phyloP scores from a whole-genome alignment of 2,329 filamentous ascomycete species.

The Scedosporium minutisporum region DNA sequence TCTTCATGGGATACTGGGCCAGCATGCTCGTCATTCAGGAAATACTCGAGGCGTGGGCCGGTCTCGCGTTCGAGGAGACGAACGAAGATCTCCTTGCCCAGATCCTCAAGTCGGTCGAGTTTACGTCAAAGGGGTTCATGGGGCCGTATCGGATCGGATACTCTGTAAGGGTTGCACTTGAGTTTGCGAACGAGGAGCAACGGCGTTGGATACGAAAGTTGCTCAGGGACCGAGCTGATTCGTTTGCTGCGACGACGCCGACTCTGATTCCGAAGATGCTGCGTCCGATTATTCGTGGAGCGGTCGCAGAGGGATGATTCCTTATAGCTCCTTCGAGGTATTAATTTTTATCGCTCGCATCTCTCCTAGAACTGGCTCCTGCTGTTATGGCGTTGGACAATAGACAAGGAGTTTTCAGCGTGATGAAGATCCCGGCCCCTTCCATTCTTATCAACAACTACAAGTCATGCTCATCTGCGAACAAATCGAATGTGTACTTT shows the following conservation, averaged over 20 bases:
- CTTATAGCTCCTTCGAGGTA: too few species aligned
- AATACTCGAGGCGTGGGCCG: constrained; percentile 12
- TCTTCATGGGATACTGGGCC: constrained; percentile 28
- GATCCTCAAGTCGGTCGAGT: constrained; percentile 3
- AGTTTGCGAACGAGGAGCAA: not conserved
- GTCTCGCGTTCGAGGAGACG: not conserved
- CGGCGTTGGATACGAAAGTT: not conserved
- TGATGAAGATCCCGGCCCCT: too few species aligned
- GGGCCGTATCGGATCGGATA: not conserved
- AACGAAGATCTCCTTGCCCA: not conserved
- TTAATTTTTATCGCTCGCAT: too few species aligned
- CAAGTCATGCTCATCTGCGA: too few species aligned
- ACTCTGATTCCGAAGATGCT: not conserved
- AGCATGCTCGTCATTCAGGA: constrained; percentile 30
- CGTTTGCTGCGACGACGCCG: not conserved
- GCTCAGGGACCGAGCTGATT: not conserved
- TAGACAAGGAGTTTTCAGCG: too few species aligned
- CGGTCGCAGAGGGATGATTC: too few species aligned
- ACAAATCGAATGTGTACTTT: too few species aligned
- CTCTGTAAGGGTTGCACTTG: not conserved
- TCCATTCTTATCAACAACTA: too few species aligned
- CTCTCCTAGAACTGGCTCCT: too few species aligned
- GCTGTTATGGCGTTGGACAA: too few species aligned
- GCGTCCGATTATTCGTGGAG: too few species aligned
- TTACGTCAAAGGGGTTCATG: not conserved